phyloP scores from a whole-genome alignment of 2,329 filamentous ascomycete species.

The Neurospora sp. region DNA sequence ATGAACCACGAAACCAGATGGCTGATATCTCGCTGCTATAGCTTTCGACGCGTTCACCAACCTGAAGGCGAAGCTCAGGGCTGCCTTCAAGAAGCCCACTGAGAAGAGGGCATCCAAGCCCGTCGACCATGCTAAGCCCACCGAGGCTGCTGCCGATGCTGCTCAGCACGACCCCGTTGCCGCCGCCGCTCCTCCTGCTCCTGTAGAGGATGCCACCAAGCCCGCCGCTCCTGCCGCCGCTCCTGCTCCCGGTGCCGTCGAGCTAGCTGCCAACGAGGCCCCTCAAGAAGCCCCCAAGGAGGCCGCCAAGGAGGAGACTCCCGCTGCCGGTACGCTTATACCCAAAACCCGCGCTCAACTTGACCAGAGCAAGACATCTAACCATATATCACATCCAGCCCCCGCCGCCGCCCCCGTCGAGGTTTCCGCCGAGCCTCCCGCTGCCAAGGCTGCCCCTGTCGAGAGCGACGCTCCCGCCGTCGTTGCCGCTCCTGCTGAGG shows the following conservation, averaged over 20 bases:
- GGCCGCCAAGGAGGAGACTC: neutral
- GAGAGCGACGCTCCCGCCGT: conserved; percentile 12
- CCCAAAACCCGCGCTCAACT: neutral
- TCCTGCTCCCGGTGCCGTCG: neutral
- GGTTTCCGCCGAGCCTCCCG: conserved; percentile 14
- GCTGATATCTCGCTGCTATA: neutral
- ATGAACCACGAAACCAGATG: neutral
- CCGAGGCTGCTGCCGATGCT: neutral
- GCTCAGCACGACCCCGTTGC: neutral
- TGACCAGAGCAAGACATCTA: neutral
- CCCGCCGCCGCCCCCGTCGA: neutral
- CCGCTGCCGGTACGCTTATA: neutral
- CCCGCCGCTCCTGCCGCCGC: neutral
- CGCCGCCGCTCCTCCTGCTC: neutral
- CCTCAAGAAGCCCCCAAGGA: neutral
- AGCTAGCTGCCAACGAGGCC: conserved; percentile 6
- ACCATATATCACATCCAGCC: neutral
- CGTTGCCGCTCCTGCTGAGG: conserved; percentile 1
- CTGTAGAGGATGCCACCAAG: neutral
- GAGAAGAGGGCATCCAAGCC: neutral
- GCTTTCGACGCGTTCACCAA: neutral
- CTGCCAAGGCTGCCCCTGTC: conserved; percentile 9
- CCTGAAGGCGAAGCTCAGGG: conserved; percentile 17
- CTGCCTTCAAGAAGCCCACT: conserved; percentile 12
- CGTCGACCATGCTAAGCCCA: neutral